Conservation (phyloP, 495 filamentous ascomycete species). For the Parathielavia appendiculata region DNA sequence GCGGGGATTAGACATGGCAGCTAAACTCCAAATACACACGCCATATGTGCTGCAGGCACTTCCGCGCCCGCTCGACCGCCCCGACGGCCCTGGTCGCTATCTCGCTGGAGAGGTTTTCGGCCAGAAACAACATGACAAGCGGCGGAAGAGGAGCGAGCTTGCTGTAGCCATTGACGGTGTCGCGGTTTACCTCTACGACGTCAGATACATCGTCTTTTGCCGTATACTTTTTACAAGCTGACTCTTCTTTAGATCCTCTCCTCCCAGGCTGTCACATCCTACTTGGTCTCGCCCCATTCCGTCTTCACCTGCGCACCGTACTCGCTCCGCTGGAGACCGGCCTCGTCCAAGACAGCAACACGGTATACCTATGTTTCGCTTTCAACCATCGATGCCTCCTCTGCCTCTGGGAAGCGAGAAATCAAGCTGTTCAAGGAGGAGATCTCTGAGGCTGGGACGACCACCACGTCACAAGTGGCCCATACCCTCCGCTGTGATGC, state of each 20-base stretch:
- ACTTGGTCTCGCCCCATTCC: slow-evolving; percentile 76
- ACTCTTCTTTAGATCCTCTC: slow-evolving; percentile 61
- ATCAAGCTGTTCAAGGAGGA: slow-evolving; percentile 56
- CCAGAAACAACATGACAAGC: slow-evolving; percentile 61
- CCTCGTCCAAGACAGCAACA: slow-evolving; percentile 47
- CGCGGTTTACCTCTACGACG: slow-evolving; percentile 88
- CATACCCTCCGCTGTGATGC: slow-evolving; percentile 19
- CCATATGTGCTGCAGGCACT: slow-evolving; percentile 62
- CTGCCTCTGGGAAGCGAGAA: slow-evolving; percentile 33
- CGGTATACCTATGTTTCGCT: slow-evolving; percentile 66
- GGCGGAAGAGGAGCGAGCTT: slow-evolving; percentile 80
- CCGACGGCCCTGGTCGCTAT: slow-evolving; percentile 52
- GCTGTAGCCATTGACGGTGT: slow-evolving; percentile 86
- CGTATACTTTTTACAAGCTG: slow-evolving; percentile 13
- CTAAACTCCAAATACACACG: slow-evolving; percentile 50
- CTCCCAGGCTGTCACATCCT: slow-evolving; percentile 75
- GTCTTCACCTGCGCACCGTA: slow-evolving; percentile 70
- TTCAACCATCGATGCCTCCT: slow-evolving; percentile 30
- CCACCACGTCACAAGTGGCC: slow-evolving; percentile 32
- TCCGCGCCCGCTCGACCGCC: slow-evolving; percentile 55
- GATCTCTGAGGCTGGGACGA: slow-evolving; percentile 56
- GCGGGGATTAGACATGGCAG: slow-evolving; percentile 39
- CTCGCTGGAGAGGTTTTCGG: slow-evolving; percentile 66
- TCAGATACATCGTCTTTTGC: slow-evolving; percentile 37
- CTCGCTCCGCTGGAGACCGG: slow-evolving; percentile 61